Conservation (phyloP, 768 basidiomycete species). For the Amanita rimosa region DNA sequence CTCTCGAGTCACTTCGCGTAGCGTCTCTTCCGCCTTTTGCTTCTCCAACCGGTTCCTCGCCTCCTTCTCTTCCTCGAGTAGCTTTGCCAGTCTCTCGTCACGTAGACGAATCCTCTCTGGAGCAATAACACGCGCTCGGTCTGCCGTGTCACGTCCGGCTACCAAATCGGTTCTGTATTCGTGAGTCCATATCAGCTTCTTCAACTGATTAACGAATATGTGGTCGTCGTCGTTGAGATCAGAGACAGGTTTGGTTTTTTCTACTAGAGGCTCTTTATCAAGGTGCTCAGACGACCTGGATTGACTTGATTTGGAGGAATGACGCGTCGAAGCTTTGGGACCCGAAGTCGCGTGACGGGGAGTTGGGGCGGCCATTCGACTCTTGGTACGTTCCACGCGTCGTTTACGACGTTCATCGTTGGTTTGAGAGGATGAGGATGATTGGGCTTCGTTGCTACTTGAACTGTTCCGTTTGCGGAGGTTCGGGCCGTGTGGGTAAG, state of each 20-base stretch:
- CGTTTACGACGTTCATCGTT: not conserved
- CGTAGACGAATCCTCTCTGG: not conserved
- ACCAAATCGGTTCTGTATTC: not conserved
- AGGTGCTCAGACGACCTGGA: slow-evolving; percentile 2
- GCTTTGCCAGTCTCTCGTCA: slow-evolving; percentile 3
- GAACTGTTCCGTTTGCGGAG: not conserved
- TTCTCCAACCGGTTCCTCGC: slow-evolving; percentile 1
- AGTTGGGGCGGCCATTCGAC: not conserved
- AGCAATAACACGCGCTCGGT: not conserved
- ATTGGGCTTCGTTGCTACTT: not conserved
- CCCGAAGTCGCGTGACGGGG: not conserved
- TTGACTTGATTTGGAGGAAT: not conserved
- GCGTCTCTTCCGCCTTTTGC: not conserved
- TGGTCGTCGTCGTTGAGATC: slow-evolving; percentile 1
- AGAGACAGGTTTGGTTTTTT: not conserved
- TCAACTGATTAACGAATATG: slow-evolving; percentile 1
- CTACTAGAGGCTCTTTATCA: not conserved
- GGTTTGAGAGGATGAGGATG: not conserved
- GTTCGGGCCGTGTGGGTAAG: not conserved
- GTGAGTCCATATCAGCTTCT: not conserved
- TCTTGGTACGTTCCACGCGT: slow-evolving; percentile 5
- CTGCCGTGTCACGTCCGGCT: slow-evolving; percentile 1
- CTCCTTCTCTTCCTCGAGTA: not conserved
- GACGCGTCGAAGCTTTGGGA: not conserved
- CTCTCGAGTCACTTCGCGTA: not conserved